These are phyloP conservation scores for Cystobasidium pallidum DNA, from an alignment of 1,284 basidiomycete genomes.

Conservation along the genomic window DNA sequence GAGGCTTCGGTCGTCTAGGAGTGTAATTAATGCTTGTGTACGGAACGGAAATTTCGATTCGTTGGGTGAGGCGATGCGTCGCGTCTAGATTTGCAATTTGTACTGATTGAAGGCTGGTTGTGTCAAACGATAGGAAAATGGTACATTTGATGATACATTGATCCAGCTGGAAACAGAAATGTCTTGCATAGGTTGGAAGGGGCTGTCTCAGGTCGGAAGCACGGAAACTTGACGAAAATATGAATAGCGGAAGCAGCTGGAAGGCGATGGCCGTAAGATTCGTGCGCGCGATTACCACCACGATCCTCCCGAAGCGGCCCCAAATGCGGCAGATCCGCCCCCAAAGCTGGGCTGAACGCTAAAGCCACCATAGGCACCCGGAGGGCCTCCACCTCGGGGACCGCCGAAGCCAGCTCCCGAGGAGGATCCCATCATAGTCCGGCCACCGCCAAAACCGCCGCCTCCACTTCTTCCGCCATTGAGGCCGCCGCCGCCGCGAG, in stretches of 20 bases:
- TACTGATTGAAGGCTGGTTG: conserved; percentile 17
- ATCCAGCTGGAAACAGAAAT: too few relatives aligned
- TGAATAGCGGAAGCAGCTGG: neutral
- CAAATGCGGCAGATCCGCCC: neutral
- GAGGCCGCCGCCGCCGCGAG: conserved; percentile 47
- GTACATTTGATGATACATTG: neutral
- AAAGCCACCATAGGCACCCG: conserved; percentile 40
- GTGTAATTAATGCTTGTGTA: conserved; percentile 15
- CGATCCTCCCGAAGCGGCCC: neutral
- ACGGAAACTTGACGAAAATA: neutral
- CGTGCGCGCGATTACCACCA: neutral
- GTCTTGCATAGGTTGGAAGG: neutral
- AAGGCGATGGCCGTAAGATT: too few relatives aligned
- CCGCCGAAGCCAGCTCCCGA: conserved; percentile 30
- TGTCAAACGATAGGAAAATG: too few relatives aligned
- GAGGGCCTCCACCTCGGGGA: conserved; percentile 21
- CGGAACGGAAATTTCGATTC: conserved; percentile 14
- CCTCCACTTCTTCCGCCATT: conserved; percentile 3
- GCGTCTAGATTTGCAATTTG: conserved; percentile 14
- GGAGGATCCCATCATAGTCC: conserved; percentile 26
- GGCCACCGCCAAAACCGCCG: conserved; percentile 33
- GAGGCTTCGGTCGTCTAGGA: conserved; percentile 6
- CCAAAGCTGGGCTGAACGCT: conserved; percentile 20
- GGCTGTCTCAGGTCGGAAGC: neutral
- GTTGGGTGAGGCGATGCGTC: conserved; percentile 14